phyloP scores from a whole-genome alignment of 2,329 filamentous ascomycete species.

The Paracoccidioides brasiliensis region DNA sequence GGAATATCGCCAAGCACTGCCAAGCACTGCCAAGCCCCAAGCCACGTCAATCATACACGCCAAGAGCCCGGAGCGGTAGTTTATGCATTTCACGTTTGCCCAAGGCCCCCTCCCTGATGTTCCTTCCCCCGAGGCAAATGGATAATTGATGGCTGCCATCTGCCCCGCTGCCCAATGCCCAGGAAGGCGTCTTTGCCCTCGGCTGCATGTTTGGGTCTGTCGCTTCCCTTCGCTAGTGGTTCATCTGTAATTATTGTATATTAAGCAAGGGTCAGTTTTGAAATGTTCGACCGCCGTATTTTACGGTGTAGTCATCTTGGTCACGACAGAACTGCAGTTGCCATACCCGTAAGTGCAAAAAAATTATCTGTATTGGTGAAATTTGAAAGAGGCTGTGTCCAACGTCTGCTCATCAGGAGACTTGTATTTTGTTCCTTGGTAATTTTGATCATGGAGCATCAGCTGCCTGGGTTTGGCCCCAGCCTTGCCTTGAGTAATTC shows the following conservation, averaged over 20 bases:
- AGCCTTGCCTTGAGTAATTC: too few relatives aligned
- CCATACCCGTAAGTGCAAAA: neutral
- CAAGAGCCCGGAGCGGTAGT: too few relatives aligned
- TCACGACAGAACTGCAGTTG: neutral
- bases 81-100: too few relatives aligned
- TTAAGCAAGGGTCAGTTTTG: too few relatives aligned
- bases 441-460: neutral
- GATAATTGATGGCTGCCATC: too few relatives aligned
- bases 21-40: neutral
- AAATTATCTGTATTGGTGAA: neutral
- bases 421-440: neutral
- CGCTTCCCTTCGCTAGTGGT: neutral
- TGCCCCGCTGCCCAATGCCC: too few relatives aligned
- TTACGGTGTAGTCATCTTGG: neutral
- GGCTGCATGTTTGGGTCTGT: too few relatives aligned
- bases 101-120: too few relatives aligned
- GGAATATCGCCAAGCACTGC: neutral
- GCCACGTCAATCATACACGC: neutral
- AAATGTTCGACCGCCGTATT: neutral
- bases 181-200: too few relatives aligned
- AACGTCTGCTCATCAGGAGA: neutral
- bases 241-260: neutral
- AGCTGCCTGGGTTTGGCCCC: too few relatives aligned
- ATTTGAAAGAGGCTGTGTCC: neutral
- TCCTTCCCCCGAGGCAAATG: too few relatives aligned